Base-by-base conservation (phyloP, 352 stramenopile genomes). In the Globisporangium paddicum region DNA sequence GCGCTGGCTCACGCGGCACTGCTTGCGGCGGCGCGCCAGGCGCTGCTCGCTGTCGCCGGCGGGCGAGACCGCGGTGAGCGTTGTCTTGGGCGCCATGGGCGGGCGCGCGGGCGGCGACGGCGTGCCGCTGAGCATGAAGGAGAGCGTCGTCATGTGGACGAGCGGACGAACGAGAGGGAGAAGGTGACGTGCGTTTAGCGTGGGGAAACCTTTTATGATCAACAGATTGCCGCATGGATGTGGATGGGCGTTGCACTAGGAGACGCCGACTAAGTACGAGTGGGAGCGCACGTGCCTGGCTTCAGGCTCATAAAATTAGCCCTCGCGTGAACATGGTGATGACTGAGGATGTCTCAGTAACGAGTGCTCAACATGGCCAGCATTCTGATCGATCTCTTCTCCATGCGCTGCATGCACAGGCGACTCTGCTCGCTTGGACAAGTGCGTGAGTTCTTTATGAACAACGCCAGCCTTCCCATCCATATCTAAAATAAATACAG, bases 1-100 rank as follows among this genome's bases (percentile, higher is more conserved):
- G 6, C 79, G 73, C 59, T 91, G 82, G 66, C 71, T 89, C 60
- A 82, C 71, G 49, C 82, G 79, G 59, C 79, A 83, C 63, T 91
- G 79, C 28, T 68, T 66, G 30, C 77, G 79, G 0, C 78, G 70
- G 26, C 73, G 73, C 32, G 79, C 77, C 8, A 66, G 68, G 16
- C 71, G 68, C 28, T 69, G 46, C 19, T 68, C 67, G 34, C 30
- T 49, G 42, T 56, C 14, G 23, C 46, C 14, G 40, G 46, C 6
- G 10, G 53, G 63, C 18, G 42, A 50, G 19, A 51, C 38, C 25
- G 34, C 18, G 21, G 19, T 35, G 2, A 59, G 42, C 32, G 45
- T 34, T 45, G 47, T 21, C n/a, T n/a, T n/a, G 19, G 25, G 19
- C 34, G 40, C 23, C 38, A 47, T 0, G 3, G 35, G 16, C 1